A percentile compares a stretch with the other conserved stretches of the same genome.
These are phyloP conservation scores for Pseudonitzschia multistriata DNA, from an alignment of 108 stramenopile species.

Conservation along the genomic window DNA sequence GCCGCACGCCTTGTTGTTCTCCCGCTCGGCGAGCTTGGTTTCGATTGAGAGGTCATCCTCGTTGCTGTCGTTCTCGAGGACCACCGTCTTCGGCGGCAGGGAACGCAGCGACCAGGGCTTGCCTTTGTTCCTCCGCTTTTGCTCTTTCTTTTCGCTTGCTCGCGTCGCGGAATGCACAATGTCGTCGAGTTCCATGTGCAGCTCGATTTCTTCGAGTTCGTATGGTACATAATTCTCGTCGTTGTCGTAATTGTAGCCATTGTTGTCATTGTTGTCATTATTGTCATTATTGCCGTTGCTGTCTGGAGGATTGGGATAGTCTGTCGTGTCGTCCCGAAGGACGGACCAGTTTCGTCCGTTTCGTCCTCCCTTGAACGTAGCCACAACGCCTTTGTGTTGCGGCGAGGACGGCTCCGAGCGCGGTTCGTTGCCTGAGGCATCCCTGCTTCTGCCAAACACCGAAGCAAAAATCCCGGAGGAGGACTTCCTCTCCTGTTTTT, in stretches of 20 bases:
- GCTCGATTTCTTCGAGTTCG: neutral
- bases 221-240: neutral
- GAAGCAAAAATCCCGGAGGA: neutral
- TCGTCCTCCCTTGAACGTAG: neutral
- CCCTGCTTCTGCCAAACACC: neutral
- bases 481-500: neutral
- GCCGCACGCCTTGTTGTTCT: neutral
- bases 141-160: neutral
- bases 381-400: neutral
- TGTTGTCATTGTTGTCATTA: neutral
- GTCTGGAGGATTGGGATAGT: too few relatives aligned
- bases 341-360: neutral
- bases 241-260: neutral
- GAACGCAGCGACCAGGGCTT: neutral
- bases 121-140: neutral
- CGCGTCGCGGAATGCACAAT: neutral
- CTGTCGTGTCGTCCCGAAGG: neutral
- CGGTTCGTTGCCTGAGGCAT: neutral
- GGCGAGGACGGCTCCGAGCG: neutral
- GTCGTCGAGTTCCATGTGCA: conserved; percentile 3
- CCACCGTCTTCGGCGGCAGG: neutral
- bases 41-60: neutral
- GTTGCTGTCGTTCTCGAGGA: neutral
- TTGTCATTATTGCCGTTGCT: too few relatives aligned
- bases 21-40: neutral